These are phyloP conservation scores for Fusarium phyllophilum DNA, from an alignment of 2,329 filamentous ascomycete species.

Conservation along the genomic window DNA sequence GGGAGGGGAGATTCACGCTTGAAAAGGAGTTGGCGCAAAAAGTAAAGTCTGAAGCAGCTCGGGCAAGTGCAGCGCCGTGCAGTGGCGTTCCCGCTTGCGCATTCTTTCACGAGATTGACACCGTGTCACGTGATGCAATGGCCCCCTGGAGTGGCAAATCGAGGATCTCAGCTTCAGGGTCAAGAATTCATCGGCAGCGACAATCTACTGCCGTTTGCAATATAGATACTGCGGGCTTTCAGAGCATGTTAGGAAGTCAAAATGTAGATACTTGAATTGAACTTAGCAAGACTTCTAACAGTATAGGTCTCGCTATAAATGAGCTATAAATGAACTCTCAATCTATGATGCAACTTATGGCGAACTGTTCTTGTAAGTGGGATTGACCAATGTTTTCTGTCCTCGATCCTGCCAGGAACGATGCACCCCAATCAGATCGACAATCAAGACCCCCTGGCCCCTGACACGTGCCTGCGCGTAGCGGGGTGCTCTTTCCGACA, in stretches of 20 bases:
- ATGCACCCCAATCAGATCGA: constrained; percentile 33
- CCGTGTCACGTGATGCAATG: constrained; percentile 48
- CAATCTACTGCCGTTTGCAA: too few relatives aligned
- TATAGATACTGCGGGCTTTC: too few relatives aligned
- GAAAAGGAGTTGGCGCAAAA: constrained; percentile 35
- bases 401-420: constrained; percentile 7
- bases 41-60: constrained; percentile 11
- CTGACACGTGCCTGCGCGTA: constrained; percentile 49
- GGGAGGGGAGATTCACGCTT: constrained; percentile 6
- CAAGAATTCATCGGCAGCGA: not conserved
- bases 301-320: not conserved
- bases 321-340: not conserved
- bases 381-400: not conserved
- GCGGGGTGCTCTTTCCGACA: constrained; percentile 40
- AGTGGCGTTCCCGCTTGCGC: constrained; percentile 35
- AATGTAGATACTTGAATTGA: too few relatives aligned
- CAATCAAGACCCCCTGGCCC: constrained; percentile 15
- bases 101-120: constrained; percentile 43
- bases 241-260: too few relatives aligned
- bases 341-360: not conserved
- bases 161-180: not conserved
- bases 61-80: constrained; percentile 28
- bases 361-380: not conserved
- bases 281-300: not conserved
- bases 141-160: constrained; percentile 3